Conservation (phyloP, 2,329 filamentous ascomycete genomes). For the Paecilomyces sp. region DNA sequence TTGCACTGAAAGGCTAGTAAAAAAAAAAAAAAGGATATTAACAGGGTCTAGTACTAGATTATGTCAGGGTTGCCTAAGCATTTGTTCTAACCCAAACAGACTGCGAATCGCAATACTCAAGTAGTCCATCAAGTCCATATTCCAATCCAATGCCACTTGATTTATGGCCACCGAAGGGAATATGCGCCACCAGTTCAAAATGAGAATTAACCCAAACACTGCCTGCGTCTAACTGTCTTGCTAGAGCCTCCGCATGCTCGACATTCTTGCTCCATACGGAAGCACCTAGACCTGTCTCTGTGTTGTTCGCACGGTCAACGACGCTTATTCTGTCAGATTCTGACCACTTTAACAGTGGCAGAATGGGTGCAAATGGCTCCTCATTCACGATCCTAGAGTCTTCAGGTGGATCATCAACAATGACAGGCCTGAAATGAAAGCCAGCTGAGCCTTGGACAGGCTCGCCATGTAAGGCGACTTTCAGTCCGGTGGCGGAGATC, state of each 20-base stretch:
- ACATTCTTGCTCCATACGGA: not conserved
- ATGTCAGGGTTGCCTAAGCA: too few species aligned
- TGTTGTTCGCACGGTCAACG: not conserved
- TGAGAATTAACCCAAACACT: conserved; percentile 1
- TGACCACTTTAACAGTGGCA: too few species aligned
- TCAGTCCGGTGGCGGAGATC: not conserved
- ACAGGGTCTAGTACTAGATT: too few species aligned
- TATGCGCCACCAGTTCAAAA: not conserved
- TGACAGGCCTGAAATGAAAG: not conserved
- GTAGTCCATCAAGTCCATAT: conserved; percentile 1
- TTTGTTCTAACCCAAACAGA: too few species aligned
- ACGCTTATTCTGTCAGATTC: too few species aligned
- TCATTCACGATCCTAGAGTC: not conserved
- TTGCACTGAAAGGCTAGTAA: too few species aligned
- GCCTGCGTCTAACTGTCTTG: not conserved
- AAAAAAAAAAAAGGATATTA: too few species aligned
- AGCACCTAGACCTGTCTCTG: conserved; percentile 1
- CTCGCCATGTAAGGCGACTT: not conserved
- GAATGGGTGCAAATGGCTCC: not conserved
- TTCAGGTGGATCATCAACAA: conserved; percentile 1
- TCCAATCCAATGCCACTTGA: conserved; percentile 3
- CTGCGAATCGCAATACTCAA: not conserved
- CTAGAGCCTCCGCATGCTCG: not conserved
- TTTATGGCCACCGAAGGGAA: conserved; percentile 1
- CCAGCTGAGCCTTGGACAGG: not conserved